Conservation (phyloP, 257 asterid species). For the Coffea canephora region DNA sequence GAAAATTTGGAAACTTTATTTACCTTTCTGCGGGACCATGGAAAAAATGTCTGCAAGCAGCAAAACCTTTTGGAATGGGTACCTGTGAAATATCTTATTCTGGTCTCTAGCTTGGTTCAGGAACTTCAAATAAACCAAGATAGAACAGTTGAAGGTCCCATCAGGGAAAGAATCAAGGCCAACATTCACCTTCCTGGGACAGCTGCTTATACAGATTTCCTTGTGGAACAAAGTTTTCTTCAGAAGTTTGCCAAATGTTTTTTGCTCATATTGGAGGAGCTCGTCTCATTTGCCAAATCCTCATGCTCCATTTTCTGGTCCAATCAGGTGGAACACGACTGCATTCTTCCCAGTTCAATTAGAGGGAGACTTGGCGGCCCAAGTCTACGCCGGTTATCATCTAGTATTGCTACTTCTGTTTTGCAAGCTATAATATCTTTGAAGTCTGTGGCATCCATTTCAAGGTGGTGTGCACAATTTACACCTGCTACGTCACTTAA, state of each 20-base stretch:
- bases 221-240: slow-evolving; percentile 36
- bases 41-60: slow-evolving; percentile 44
- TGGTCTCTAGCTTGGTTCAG: slow-evolving; percentile 65
- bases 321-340: slow-evolving; percentile 37
- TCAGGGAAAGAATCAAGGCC: slow-evolving; percentile 34
- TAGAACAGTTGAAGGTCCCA: slow-evolving; percentile 34
- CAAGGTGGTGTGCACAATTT: slow-evolving; percentile 58
- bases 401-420: slow-evolving; percentile 60
- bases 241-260: slow-evolving; percentile 46
- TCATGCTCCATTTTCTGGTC: slow-evolving; percentile 68
- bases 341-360: slow-evolving; percentile 62
- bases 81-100: slow-evolving; percentile 70
- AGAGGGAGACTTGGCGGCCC: slow-evolving; percentile 92
- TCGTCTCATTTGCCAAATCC: slow-evolving; percentile 55
- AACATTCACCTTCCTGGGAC: slow-evolving; percentile 30
- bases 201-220: slow-evolving; percentile 29
- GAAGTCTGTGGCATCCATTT: slow-evolving; percentile 62
- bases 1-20: slow-evolving; percentile 48
- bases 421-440: slow-evolving; percentile 74
- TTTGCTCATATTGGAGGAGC: slow-evolving; percentile 58
- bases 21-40: slow-evolving; percentile 57
- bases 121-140: slow-evolving; percentile 68
- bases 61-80: slow-evolving; percentile 43
- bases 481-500: slow-evolving; percentile 36
- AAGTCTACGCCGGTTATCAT: slow-evolving; percentile 78